Percentiles rank a stretch among this genome's conserved stretches.
phyloP scores from a whole-genome alignment of 139 green algal species.

The Marvania coccoides region DNA sequence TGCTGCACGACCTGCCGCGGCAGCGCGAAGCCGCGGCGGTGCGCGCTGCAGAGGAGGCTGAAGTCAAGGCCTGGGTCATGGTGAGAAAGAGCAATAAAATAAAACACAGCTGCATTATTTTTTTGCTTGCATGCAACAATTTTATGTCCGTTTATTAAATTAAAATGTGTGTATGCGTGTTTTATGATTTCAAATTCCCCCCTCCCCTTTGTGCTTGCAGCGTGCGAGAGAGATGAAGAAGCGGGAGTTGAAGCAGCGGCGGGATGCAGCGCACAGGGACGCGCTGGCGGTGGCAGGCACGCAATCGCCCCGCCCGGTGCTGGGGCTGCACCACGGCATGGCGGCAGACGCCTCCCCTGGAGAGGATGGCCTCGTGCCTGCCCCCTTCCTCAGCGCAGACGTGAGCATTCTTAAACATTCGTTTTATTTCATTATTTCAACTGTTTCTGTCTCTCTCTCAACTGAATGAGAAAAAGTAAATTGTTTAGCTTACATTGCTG shows the following conservation, averaged over 20 bases:
- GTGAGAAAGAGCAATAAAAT: no score
- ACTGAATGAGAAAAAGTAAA: no score
- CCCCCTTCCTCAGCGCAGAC: conserved; percentile 3
- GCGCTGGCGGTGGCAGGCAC: conserved; percentile 27
- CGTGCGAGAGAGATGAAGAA: conserved; percentile 57
- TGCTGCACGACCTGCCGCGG: conserved; percentile 40
- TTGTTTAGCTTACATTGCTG: no score
- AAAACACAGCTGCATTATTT: no score
- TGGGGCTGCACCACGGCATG: neutral
- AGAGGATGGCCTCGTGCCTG: neutral
- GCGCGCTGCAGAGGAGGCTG: conserved; percentile 25
- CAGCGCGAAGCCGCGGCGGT: conserved; percentile 28
- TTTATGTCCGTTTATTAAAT: no score
- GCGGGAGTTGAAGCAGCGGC: conserved; percentile 48
- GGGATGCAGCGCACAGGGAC: conserved; percentile 50
- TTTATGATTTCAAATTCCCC: neutral
- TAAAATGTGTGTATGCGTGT: neutral
- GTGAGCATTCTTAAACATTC: no score
- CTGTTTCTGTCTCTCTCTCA: no score
- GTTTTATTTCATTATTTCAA: neutral
- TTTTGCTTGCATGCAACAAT: no score
- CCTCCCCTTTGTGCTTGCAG: conserved; percentile 7
- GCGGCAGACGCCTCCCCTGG: neutral
- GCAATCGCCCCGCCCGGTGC: conserved; percentile 11
- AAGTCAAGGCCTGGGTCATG: conserved; percentile 46